Conservation (phyloP, 805 yeast genomes). For the Candida awuae region DNA sequence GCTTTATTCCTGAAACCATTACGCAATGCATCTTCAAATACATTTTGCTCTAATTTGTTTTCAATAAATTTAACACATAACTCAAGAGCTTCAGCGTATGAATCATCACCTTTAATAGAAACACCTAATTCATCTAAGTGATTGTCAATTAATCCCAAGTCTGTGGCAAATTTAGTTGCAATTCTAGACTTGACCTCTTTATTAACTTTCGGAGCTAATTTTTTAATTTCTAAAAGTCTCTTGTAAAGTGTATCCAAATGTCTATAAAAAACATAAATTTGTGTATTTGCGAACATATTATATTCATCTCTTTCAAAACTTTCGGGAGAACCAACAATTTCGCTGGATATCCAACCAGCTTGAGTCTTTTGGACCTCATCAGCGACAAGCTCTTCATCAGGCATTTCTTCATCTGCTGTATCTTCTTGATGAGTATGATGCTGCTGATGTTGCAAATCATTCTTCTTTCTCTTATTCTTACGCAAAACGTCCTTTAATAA, state of each 20-base stretch:
- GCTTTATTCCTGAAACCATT: constrained; percentile 94
- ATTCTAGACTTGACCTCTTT: constrained; percentile 59
- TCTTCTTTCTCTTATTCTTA: constrained; percentile 29
- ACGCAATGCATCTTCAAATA: constrained; percentile 92
- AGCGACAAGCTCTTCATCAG: constrained; percentile 8
- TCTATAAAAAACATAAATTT: constrained; percentile 84
- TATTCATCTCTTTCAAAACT: constrained; percentile 43
- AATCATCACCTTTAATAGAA: constrained; percentile 56
- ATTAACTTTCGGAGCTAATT: constrained; percentile 60
- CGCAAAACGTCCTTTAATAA: constrained; percentile 52
- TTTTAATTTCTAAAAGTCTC: constrained; percentile 71
- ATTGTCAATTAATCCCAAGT: constrained; percentile 70
- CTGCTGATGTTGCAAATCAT: constrained; percentile 6
- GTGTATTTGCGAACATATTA: constrained; percentile 82
- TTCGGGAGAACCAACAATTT: constrained; percentile 12
- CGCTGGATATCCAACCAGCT: constrained; percentile 29
- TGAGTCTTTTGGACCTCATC: constrained; percentile 28
- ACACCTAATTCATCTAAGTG: constrained; percentile 78
- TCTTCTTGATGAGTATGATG: constrained; percentile 4
- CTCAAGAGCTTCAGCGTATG: constrained; percentile 70
- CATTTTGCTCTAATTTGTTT: constrained; percentile 85
- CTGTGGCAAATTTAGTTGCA: constrained; percentile 73
- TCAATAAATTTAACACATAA: constrained; percentile 73
- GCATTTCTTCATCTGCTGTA: not conserved
- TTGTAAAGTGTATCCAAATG: constrained; percentile 73